A percentile compares a stretch with the other conserved stretches of the same genome.
Conservation (phyloP, 1,284 basidiomycete genomes). For the Inonotus hispidus region DNA sequence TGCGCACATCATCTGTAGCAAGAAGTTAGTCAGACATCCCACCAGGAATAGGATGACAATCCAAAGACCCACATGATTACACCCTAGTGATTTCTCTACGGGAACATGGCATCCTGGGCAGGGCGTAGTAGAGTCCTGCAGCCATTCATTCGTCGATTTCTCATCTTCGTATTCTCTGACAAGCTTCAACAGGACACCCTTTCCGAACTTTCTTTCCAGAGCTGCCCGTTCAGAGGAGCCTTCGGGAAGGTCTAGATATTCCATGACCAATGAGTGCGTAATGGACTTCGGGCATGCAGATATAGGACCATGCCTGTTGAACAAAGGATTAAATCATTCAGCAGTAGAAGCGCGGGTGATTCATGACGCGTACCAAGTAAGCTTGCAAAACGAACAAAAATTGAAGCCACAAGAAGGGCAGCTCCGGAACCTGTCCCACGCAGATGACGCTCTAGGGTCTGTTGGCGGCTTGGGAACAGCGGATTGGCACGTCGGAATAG, state of each 20-base stretch:
- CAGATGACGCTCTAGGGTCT: constrained; percentile 44
- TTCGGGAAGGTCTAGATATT: constrained; percentile 54
- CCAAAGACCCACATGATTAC: constrained; percentile 59
- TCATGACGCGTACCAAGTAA: constrained; percentile 52
- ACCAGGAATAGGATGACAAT: neutral
- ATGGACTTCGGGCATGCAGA: constrained; percentile 58
- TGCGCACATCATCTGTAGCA: constrained; percentile 63
- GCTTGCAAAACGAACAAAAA: constrained; percentile 70
- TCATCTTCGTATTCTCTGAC: constrained; percentile 61
- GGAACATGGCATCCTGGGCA: constrained; percentile 66
- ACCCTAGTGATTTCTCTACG: constrained; percentile 72
- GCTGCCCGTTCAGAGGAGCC: constrained; percentile 39
- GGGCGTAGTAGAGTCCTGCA: constrained; percentile 53
- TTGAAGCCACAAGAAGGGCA: constrained; percentile 62
- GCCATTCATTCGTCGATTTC: constrained; percentile 58
- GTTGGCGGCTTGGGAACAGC: constrained; percentile 50
- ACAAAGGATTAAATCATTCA: constrained; percentile 3
- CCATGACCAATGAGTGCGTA: constrained; percentile 52
- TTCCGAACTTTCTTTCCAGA: constrained; percentile 62
- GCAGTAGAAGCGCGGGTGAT: neutral
- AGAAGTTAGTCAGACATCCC: neutral
- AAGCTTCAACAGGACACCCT: constrained; percentile 46
- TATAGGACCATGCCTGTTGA: constrained; percentile 65
- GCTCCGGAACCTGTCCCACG: constrained; percentile 63
- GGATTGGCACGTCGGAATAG: constrained; percentile 65